Evolutionary conservation across 208 protist species (phyloP).

Genomic region (Tritrichomonas foetus): DNA sequence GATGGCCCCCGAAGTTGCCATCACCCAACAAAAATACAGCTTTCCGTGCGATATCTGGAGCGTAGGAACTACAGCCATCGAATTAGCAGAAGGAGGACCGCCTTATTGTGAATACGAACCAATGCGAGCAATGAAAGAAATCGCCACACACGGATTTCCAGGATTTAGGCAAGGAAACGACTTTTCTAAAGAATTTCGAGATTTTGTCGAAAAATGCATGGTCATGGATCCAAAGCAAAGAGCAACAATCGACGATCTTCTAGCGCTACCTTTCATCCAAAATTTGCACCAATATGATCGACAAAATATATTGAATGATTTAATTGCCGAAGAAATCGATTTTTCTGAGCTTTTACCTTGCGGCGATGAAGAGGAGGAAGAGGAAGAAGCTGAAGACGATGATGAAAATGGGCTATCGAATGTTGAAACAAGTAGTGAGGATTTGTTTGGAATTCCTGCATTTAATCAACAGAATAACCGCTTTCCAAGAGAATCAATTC

Average conservation of each 20-base stretch:
- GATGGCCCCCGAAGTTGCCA: constrained; percentile 56
- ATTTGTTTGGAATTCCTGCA: too few species aligned
- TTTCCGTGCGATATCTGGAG: constrained; percentile 50
- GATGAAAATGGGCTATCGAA: too few species aligned
- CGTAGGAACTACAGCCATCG: constrained; percentile 49
- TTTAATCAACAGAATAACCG: too few species aligned
- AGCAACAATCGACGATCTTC: constrained; percentile 45
- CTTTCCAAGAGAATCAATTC: too few species aligned
- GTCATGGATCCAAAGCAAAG: constrained; percentile 52
- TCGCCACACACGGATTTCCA: not conserved
- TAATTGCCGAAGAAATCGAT: too few species aligned
- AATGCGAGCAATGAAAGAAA: constrained; percentile 12
- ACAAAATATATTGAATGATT: too few species aligned
- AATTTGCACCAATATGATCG: too few species aligned
- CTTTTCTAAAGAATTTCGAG: constrained; percentile 46
- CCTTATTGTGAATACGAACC: constrained; percentile 43
- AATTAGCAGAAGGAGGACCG: constrained; percentile 45
- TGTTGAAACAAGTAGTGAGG: too few species aligned
- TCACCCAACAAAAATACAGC: constrained; percentile 37
- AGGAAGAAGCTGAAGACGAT: too few species aligned
- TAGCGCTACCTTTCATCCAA: constrained; percentile 51
- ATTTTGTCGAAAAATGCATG: constrained; percentile 55
- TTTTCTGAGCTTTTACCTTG: too few species aligned
- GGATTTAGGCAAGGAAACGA: not conserved
- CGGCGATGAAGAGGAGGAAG: too few species aligned